Percentiles rank a stretch among this genome's conserved stretches.
These are phyloP conservation scores for Wickerhamiella brachini DNA, from an alignment of 805 yeast genomes.

Conservation along the genomic window DNA sequence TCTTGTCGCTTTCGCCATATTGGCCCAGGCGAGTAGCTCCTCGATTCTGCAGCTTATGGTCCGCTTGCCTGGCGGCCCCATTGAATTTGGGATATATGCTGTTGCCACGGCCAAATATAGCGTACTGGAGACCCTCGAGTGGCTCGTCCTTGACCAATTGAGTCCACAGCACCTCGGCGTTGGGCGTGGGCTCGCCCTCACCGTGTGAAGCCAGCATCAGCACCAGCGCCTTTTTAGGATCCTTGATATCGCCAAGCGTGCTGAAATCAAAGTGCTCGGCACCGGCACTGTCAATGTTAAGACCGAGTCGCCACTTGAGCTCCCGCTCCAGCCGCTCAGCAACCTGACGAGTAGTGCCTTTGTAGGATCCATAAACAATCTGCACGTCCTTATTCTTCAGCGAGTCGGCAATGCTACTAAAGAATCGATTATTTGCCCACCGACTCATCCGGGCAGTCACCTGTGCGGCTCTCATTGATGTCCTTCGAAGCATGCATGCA, in stretches of 20 bases:
- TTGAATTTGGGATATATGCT: conserved; percentile 74
- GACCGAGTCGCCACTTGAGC: conserved; percentile 53
- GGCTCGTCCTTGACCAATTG: conserved; percentile 30
- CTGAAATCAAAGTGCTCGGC: conserved; percentile 49
- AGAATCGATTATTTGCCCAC: background rate
- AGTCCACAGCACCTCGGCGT: conserved; percentile 31
- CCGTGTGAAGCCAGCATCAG: conserved; percentile 72
- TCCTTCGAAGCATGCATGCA: too few relatives aligned
- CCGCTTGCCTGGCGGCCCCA: conserved; percentile 44
- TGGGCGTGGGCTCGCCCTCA: conserved; percentile 82
- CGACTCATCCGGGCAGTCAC: too few relatives aligned
- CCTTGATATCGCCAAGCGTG: conserved; percentile 40
- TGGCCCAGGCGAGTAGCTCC: conserved; percentile 52
- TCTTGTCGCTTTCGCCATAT: conserved; percentile 71
- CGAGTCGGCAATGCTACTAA: background rate
- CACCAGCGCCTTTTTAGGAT: conserved; percentile 34
- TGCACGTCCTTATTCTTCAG: conserved; percentile 31
- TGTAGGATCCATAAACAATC: conserved; percentile 69
- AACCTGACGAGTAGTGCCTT: conserved; percentile 82
- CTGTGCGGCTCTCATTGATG: too few relatives aligned
- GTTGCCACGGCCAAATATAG: conserved; percentile 70
- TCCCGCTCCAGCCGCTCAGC: conserved; percentile 71
- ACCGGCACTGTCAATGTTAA: conserved; percentile 56
- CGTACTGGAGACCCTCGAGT: conserved; percentile 35
- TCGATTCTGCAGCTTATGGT: conserved; percentile 33